Base-by-base conservation (phyloP, 164 flowering plant species). In the Magnolia changhungtana region DNA sequence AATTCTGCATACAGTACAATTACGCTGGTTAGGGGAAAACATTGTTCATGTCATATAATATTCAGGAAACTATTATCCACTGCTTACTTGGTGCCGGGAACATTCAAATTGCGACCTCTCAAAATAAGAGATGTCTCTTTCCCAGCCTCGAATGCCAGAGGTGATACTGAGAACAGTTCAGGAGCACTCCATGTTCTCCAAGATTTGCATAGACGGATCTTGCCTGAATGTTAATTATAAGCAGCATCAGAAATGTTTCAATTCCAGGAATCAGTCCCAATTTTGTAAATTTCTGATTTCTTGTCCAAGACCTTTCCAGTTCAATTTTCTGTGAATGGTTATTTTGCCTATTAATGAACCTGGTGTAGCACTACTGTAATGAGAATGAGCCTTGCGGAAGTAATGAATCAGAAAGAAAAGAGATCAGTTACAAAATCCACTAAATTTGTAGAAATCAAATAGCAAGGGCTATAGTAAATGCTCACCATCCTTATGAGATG, bases 91-190 rank as follows among this genome's bases (percentile, higher is more conserved):
- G 96, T 91, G 49, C 91, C 92, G 31, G 88, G 84, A 78, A 76
- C 71, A 74, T 77, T 79, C 80, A 93, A 78, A 81, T 88, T 90
- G 77, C 90, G 86, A 69, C 98, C 98, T 84, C 83, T 88, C 69
- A 94, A 78, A 23, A 78, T 19, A 68, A 92, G 82, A 24, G 91
- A 82, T 8, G 92, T 87, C 78, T 87, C 87, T 78, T 86, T 80
- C 67, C 97, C 98, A 81, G 83, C 82, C 20, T 88, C 96, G 83
- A 94, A 83, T 8, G 98, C 98, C 80, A 94, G 78, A 64, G 98
- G 98, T n/a, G 94, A 88, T 16, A 91, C 93, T 3, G 83, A 87
- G 66, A 89, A 75, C 78, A 94, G 74, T 82, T 92, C 90, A 1
- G 98, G 98, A n/a, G 89, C 82, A 77, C 81, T 87, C 90, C 89